phyloP scores from a whole-genome alignment of 495 filamentous ascomycete genomes.

The Penicillium riverlandense region DNA sequence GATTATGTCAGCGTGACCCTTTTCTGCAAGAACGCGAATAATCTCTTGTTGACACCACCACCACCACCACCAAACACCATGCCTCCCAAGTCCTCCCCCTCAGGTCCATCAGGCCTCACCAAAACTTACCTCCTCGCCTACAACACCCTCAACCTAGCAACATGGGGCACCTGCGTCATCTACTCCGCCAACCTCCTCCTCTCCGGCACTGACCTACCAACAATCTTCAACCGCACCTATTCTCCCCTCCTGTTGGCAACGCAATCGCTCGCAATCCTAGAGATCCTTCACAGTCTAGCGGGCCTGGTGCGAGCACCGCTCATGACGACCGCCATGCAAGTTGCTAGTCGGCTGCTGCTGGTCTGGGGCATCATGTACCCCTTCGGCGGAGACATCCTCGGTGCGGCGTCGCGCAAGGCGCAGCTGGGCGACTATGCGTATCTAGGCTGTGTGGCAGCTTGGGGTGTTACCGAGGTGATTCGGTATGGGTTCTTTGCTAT shows the following conservation, averaged over 20 bases:
- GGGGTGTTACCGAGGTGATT: slow-evolving; percentile 80
- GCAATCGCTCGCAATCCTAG: slow-evolving; percentile 75
- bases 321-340: slow-evolving; percentile 82
- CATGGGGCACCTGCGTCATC: slow-evolving; percentile 68
- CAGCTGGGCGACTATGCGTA: slow-evolving; percentile 36
- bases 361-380: slow-evolving; percentile 69
- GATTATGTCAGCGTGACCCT: slow-evolving; percentile 9
- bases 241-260: slow-evolving; percentile 66
- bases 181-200: slow-evolving; percentile 45
- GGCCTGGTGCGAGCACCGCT: slow-evolving; percentile 80
- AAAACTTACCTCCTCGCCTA: slow-evolving; percentile 68
- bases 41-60: neutral
- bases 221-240: slow-evolving; percentile 44
- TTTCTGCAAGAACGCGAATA: too few relatives aligned
- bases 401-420: slow-evolving; percentile 4
- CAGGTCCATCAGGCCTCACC: slow-evolving; percentile 19
- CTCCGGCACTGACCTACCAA: slow-evolving; percentile 14
- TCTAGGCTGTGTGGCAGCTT: slow-evolving; percentile 56
- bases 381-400: slow-evolving; percentile 40
- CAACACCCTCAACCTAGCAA: slow-evolving; percentile 65
- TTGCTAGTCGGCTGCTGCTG: slow-evolving; percentile 71
- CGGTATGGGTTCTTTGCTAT: slow-evolving; percentile 84
- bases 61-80: slow-evolving; percentile 11
- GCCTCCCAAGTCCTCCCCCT: slow-evolving; percentile 3
- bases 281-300: slow-evolving; percentile 68